Evolutionary conservation across 495 filamentous ascomycete genomes (phyloP).

Genomic region (Penicillium lividum): DNA sequence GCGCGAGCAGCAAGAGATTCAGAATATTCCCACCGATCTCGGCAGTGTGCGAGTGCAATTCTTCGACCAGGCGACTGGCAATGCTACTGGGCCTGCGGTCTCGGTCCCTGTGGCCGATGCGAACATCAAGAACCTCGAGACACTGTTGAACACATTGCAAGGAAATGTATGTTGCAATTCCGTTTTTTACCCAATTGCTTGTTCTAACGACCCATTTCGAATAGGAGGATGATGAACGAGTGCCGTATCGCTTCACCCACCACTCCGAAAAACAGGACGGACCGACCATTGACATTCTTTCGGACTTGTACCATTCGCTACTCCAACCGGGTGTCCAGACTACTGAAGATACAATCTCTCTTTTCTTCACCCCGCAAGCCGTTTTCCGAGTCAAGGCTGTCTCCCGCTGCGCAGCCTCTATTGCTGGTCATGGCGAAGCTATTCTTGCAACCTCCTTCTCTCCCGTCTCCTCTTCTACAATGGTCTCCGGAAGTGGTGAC

Average conservation of each 20-base stretch:
- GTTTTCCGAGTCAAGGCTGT: conserved; percentile 94
- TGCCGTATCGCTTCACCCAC: conserved; percentile 86
- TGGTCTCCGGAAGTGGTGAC: conserved; percentile 91
- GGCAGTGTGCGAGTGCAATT: conserved; percentile 86
- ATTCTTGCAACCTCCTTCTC: conserved; percentile 91
- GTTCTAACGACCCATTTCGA: conserved; percentile 13
- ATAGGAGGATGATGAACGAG: conserved; percentile 72
- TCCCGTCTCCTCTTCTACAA: conserved; percentile 71
- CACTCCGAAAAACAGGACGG: conserved; percentile 53
- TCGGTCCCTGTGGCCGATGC: conserved; percentile 84
- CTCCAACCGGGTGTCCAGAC: conserved; percentile 63
- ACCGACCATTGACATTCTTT: conserved; percentile 58
- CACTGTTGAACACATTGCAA: conserved; percentile 86
- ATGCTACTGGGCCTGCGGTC: conserved; percentile 66
- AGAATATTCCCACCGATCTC: conserved; percentile 66
- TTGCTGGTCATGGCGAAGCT: conserved; percentile 87
- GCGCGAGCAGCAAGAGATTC: conserved; percentile 73
- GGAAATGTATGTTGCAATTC: conserved; percentile 62
- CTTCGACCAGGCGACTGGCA: conserved; percentile 76
- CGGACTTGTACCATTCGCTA: conserved; percentile 74
- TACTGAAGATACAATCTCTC: conserved; percentile 72
- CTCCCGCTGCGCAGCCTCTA: conserved; percentile 82
- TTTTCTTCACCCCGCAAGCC: conserved; percentile 86
- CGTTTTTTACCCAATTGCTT: not conserved
- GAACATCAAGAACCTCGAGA: conserved; percentile 83